Base-by-base conservation (phyloP, 768 basidiomycete genomes). In the Amanita inopinata region DNA sequence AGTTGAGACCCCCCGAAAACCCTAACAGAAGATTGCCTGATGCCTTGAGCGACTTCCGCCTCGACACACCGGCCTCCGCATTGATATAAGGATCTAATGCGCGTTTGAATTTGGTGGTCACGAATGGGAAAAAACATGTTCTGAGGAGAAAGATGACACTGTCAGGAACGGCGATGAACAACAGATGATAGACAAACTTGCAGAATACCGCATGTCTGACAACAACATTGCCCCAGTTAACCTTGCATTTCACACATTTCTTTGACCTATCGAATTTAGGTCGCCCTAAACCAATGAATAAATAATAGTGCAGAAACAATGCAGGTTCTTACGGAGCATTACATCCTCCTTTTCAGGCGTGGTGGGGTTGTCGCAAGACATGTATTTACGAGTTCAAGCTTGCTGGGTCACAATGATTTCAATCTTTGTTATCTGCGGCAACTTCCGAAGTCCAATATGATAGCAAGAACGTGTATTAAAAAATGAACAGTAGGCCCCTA, bases 131-230 rank as follows among this genome's bases (percentile, higher is more conserved):
- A 58, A 89, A 86, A 52, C 85, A 88, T 3, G 55, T 40, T 47
- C 62, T 63, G 14, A 25, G 20, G 9, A 8, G 24, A 11, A 20
- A 22, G 30, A 40, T 28, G 32, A 40, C 27, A 25, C 32, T 19
- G 15, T 38, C 22, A 28, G 19, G 23, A 28, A 8, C 45, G 3
- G 32, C 36, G 20, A n/a, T 14, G 36, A 33, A 23, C 36, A 25
- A 20, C 48, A 42, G 39, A 25, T 17, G 28, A 46, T 20, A 27
- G 43, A 49, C 70, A 52, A 53, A 86, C 86, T 78, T 85, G 83
- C 87, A 90, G 54, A 89, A 90, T 14, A 85, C 81, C 10, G 82
- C 77, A 56, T 89, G 83, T 31, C 84, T 71, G 43, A 88, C 76
- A 36, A 87, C 78, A 20, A 88, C 63, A 40, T 78, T 83, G 17